Percentiles rank a stretch among this genome's conserved stretches.
Conservation (phyloP, 768 basidiomycete species). For the Panellus pusillus region DNA sequence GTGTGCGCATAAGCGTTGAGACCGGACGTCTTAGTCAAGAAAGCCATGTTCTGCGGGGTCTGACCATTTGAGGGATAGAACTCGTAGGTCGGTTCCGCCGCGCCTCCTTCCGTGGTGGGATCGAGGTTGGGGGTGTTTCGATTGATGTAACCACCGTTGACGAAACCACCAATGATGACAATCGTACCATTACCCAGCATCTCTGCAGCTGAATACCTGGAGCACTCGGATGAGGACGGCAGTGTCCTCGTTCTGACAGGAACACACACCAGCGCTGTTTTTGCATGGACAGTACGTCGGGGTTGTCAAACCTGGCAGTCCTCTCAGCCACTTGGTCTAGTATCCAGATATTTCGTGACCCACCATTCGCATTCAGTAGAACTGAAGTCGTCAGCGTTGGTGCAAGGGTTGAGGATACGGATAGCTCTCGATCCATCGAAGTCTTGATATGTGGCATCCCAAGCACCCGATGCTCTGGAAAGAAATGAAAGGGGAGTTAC, state of each 20-base stretch:
- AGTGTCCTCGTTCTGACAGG: too few species aligned
- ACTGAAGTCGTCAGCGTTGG: conserved; percentile 42
- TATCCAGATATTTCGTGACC: conserved; percentile 40
- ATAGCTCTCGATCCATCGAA: conserved; percentile 55
- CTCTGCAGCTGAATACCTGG: conserved; percentile 66
- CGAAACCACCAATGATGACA: conserved; percentile 79
- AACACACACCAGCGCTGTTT: conserved; percentile 54
- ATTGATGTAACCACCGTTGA: conserved; percentile 74
- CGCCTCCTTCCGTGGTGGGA: conserved; percentile 65
- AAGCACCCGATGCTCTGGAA: conserved; percentile 45
- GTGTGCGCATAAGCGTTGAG: conserved; percentile 77
- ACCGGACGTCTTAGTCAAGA: conserved; percentile 72
- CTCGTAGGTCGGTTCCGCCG: conserved; percentile 80
- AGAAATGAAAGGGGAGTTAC: neutral
- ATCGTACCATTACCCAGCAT: conserved; percentile 70
- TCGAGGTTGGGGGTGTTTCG: conserved; percentile 69
- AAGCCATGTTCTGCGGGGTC: conserved; percentile 53
- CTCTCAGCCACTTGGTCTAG: neutral
- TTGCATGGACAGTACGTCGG: conserved; percentile 60
- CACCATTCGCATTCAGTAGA: conserved; percentile 61
- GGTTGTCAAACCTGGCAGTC: conserved; percentile 23
- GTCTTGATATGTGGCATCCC: conserved; percentile 69
- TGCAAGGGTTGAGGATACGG: conserved; percentile 80
- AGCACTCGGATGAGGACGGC: too few species aligned
- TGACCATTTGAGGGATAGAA: conserved; percentile 68